A percentile compares a stretch with the other conserved stretches of the same genome.
phyloP scores from a whole-genome alignment of 2,329 filamentous ascomycete genomes.

The Pezicula rhizophila region DNA sequence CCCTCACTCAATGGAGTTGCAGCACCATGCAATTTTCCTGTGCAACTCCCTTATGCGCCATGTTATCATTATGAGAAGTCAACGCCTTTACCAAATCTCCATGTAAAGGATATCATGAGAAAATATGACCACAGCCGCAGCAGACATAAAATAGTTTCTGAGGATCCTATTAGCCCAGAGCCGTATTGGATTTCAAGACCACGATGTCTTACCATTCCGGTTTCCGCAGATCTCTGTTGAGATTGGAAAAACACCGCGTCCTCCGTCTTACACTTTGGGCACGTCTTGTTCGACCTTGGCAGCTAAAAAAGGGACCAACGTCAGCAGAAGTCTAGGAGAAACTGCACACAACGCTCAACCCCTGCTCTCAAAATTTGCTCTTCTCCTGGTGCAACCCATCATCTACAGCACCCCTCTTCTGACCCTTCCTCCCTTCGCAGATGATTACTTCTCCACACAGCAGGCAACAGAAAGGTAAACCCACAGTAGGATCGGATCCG shows the following conservation, averaged over 20 bases:
- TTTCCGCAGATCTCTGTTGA: slow-evolving; percentile 92
- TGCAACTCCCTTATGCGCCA: slow-evolving; percentile 8
- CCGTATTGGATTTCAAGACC: not conserved
- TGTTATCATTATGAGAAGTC: slow-evolving; percentile 3
- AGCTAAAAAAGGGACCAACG: slow-evolving; percentile 57
- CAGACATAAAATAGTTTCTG: slow-evolving; percentile 94
- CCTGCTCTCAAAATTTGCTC: slow-evolving; percentile 2
- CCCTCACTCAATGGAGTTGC: not conserved
- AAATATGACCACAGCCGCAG: slow-evolving; percentile 88
- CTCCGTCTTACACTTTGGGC: slow-evolving; percentile 76
- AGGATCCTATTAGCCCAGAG: slow-evolving; percentile 18
- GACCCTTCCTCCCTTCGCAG: slow-evolving; percentile 27
- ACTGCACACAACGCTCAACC: slow-evolving; percentile 5
- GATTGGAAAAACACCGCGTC: slow-evolving; percentile 99
- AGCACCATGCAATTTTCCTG: slow-evolving; percentile 1
- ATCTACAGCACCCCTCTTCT: not conserved
- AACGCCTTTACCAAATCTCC: slow-evolving; percentile 1
- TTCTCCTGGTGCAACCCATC: slow-evolving; percentile 4
- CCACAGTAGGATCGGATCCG: slow-evolving; percentile 95
- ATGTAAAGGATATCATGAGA: slow-evolving; percentile 39
- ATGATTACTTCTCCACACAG: slow-evolving; percentile 39
- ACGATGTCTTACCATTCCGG: slow-evolving; percentile 79
- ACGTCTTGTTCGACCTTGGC: slow-evolving; percentile 79
- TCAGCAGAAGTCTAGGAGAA: slow-evolving; percentile 28
- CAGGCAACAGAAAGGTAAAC: slow-evolving; percentile 48